Percentiles rank a stretch among this genome's conserved stretches.
Evolutionary conservation across 257 asterid species (phyloP).

Genomic region (Petrea volubilis): DNA sequence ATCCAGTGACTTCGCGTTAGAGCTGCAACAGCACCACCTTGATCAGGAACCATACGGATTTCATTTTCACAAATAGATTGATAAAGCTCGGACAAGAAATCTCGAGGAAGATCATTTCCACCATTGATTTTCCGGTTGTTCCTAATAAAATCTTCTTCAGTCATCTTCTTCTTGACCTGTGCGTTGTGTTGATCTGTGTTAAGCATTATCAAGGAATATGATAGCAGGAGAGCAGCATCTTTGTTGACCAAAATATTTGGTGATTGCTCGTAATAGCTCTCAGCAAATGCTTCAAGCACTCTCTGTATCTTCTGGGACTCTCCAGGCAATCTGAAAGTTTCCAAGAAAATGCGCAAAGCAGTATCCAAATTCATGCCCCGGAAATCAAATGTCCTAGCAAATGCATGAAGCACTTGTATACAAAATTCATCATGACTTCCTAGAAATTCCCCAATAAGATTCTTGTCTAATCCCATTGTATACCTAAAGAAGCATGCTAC

Average conservation of each 20-base stretch:
- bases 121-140: conserved; percentile 88
- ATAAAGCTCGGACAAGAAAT: conserved; percentile 73
- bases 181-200: conserved; percentile 92
- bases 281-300: conserved; percentile 94
- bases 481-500: conserved; percentile 83
- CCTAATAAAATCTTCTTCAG: conserved; percentile 87
- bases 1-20: conserved; percentile 85
- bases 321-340: conserved; percentile 91
- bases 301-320: conserved; percentile 97
- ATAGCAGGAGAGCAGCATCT: conserved; percentile 86
- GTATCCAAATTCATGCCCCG: conserved; percentile 73
- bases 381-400: conserved; percentile 78
- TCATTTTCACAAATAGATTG: conserved; percentile 85
- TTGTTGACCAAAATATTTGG: conserved; percentile 74
- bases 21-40: conserved; percentile 49
- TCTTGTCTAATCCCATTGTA: conserved; percentile 79
- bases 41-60: conserved; percentile 82
- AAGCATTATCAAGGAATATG: conserved; percentile 87
- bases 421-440: conserved; percentile 91
- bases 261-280: conserved; percentile 82
- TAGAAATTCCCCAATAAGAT: conserved; percentile 74
- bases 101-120: conserved; percentile 92
- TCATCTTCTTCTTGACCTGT: conserved; percentile 98
- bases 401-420: conserved; percentile 83
- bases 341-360: conserved; percentile 86